These are phyloP conservation scores for Ogataea henricii DNA, from an alignment of 805 yeast genomes.

Conservation along the genomic window DNA sequence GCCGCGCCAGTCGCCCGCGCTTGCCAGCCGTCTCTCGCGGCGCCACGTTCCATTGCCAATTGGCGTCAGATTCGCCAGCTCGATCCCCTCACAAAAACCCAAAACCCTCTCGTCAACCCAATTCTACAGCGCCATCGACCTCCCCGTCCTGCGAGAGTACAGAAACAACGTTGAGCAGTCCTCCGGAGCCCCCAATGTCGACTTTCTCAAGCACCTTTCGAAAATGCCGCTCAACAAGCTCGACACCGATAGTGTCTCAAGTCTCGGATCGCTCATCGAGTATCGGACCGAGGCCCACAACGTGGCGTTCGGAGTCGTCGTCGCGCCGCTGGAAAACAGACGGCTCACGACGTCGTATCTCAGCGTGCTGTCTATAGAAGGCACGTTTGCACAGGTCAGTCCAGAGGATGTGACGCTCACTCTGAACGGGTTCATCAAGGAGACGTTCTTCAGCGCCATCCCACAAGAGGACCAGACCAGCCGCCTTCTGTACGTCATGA, in stretches of 20 bases:
- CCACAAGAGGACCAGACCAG: background rate
- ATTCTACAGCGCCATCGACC: background rate
- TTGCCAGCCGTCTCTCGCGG: background rate
- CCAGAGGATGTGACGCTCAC: constrained; percentile 11
- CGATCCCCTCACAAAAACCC: background rate
- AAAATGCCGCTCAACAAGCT: background rate
- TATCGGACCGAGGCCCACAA: constrained; percentile 4
- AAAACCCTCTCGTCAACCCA: background rate
- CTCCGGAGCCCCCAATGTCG: background rate
- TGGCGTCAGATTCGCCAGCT: background rate
- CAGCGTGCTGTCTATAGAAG: constrained; percentile 6
- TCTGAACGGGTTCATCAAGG: constrained; percentile 9
- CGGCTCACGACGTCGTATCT: constrained; percentile 10
- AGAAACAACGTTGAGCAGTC: background rate
- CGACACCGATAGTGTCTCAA: background rate
- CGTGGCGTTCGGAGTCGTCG: constrained; percentile 9
- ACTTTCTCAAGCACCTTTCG: background rate
- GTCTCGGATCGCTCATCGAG: constrained; percentile 16
- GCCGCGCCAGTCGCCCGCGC: background rate
- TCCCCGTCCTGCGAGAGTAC: background rate
- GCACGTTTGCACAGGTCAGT: constrained; percentile 1
- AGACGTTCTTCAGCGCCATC: background rate
- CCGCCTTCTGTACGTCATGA: constrained; percentile 3
- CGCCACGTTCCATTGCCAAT: background rate
- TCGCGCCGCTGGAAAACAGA: constrained; percentile 3